A percentile compares a stretch with the other conserved stretches of the same genome.
These are phyloP conservation scores for Aspergillaceae sp. DNA, from an alignment of 2,329 filamentous ascomycete genomes.

Conservation along the genomic window DNA sequence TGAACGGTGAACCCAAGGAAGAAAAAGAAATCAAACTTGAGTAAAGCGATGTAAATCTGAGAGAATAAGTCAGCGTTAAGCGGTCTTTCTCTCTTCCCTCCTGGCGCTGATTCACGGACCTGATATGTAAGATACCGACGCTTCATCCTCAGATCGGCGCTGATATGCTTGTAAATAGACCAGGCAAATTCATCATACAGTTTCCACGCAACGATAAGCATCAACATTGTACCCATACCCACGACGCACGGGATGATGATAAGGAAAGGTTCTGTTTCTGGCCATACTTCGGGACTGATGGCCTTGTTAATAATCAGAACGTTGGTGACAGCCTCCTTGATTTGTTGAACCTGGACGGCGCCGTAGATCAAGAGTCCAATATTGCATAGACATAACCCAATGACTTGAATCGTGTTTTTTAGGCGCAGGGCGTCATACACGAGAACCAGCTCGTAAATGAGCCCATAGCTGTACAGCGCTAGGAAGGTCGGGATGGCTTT, in stretches of 20 bases:
- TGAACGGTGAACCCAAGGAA: constrained; percentile 98
- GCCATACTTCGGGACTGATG: constrained; percentile 55
- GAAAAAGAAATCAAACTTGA: constrained; percentile 99
- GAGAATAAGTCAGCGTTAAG: constrained; percentile 13
- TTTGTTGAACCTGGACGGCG: constrained; percentile 85
- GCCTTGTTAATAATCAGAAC: constrained; percentile 41
- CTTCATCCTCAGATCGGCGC: constrained; percentile 93
- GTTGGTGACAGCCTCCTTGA: constrained; percentile 58
- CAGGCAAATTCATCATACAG: constrained; percentile 97
- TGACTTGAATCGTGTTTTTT: constrained; percentile 98
- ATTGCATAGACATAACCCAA: constrained; percentile 89
- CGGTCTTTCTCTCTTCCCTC: not conserved
- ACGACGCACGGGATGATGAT: constrained; percentile 81
- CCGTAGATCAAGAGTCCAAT: constrained; percentile 86
- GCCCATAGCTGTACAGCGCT: constrained; percentile 93
- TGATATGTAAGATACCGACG: constrained; percentile 93
- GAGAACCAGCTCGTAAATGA: constrained; percentile 80
- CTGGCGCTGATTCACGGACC: constrained; percentile 44
- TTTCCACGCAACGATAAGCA: constrained; percentile 81
- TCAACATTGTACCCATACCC: constrained; percentile 61
- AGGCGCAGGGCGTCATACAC: constrained; percentile 88
- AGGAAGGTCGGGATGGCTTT: constrained; percentile 86
- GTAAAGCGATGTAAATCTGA: constrained; percentile 90
- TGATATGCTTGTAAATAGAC: constrained; percentile 99
- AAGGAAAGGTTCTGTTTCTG: constrained; percentile 62